Conservation (phyloP, 1,139 yeast genomes). For the Schwanniomyces etchellsii region DNA sequence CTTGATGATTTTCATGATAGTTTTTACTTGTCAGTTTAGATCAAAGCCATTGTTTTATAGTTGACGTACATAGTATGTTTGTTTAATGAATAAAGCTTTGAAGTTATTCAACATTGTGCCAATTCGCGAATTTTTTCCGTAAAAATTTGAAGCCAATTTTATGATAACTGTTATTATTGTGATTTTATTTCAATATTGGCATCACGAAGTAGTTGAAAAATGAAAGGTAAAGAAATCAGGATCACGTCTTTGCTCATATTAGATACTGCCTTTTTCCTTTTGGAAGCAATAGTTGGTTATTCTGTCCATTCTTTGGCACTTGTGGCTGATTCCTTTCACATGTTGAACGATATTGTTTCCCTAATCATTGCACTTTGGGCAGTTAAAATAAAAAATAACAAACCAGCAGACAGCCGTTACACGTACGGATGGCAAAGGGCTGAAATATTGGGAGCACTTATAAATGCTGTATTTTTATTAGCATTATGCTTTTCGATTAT, state of each 20-base stretch:
- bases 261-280: conserved; percentile 77
- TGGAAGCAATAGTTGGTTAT: conserved; percentile 83
- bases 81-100: too few relatives aligned
- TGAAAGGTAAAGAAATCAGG: conserved; percentile 62
- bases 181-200: too few relatives aligned
- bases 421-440: conserved; percentile 98
- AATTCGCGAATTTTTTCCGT: too few relatives aligned
- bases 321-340: conserved; percentile 94
- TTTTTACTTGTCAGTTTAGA: too few relatives aligned
- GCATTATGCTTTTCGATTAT: conserved; percentile 91
- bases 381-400: conserved; percentile 77
- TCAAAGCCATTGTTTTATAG: too few relatives aligned
- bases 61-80: too few relatives aligned
- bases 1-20: too few relatives aligned
- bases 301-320: conserved; percentile 88
- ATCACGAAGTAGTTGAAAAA: conserved; percentile 5
- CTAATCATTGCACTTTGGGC: conserved; percentile 94
- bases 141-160: too few relatives aligned
- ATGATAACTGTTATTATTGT: too few relatives aligned
- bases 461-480: conserved; percentile 86
- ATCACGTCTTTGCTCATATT: conserved; percentile 67
- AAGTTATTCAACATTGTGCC: too few relatives aligned
- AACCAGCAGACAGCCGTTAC: conserved; percentile 80
- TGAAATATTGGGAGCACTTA: conserved; percentile 87
- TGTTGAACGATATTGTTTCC: conserved; percentile 92